Percentiles rank a stretch among this genome's conserved stretches.
phyloP scores from a whole-genome alignment of 176 grass and related monocot genomes.

The Echinochloa phyllopogon region DNA sequence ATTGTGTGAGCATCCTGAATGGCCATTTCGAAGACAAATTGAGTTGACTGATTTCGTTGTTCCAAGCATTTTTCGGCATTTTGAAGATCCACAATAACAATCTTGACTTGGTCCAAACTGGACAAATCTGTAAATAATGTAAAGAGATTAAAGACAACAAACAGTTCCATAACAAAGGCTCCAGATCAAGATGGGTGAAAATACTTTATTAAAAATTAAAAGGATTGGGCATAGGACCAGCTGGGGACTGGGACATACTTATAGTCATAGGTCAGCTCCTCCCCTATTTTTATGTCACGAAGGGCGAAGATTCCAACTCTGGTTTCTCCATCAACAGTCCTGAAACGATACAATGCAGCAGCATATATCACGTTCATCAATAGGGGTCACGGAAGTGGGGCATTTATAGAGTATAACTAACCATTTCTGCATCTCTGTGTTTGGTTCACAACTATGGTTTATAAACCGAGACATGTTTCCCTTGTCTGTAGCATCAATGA shows the following conservation, averaged over 20 bases:
- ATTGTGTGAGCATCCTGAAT: conserved; percentile 54
- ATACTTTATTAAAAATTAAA: background rate
- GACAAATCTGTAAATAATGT: conserved; percentile 76
- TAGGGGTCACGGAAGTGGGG: conserved; percentile 9
- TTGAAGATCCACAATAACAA: conserved; percentile 92
- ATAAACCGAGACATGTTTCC: conserved; percentile 96
- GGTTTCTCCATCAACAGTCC: conserved; percentile 91
- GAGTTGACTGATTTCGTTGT: conserved; percentile 27
- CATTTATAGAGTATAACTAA: conserved; percentile 55
- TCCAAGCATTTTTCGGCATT: conserved; percentile 85
- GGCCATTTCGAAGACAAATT: conserved; percentile 41
- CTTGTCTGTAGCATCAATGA: conserved; percentile 96
- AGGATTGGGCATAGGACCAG: background rate
- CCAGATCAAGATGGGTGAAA: conserved; percentile 16
- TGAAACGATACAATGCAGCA: conserved; percentile 50
- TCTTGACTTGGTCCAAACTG: conserved; percentile 90
- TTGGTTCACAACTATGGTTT: conserved; percentile 98
- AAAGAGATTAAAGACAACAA: conserved; percentile 41
- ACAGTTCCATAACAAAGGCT: conserved; percentile 29
- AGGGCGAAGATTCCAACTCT: conserved; percentile 96
- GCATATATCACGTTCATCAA: conserved; percentile 35
- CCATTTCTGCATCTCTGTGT: conserved; percentile 99
- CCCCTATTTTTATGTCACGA: conserved; percentile 78
- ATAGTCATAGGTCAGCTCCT: conserved; percentile 95
- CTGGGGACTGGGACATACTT: conserved; percentile 59